Percentiles rank a stretch among this genome's conserved stretches.
Evolutionary conservation across 257 asterid genomes (phyloP).

Genomic region (Phtheirospermum japonicum): DNA sequence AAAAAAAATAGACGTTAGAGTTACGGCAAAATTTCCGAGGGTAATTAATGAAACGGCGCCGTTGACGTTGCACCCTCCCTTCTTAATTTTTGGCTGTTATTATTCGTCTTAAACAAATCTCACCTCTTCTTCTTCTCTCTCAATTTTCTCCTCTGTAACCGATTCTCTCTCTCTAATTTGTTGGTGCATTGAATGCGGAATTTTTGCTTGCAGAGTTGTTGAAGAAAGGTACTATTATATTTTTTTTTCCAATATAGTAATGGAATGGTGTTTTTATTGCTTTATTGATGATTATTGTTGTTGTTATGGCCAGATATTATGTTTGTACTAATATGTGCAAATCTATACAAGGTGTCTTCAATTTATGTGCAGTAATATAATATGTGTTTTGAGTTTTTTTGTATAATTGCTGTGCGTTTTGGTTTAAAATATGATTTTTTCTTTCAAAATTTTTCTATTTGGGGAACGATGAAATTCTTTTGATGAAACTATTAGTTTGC

Average conservation of each 20-base stretch:
- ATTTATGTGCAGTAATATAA: not conserved
- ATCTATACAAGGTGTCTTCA: not conserved
- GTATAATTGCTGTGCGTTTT: not conserved
- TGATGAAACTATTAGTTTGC: not conserved
- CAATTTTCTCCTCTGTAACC: conserved; percentile 29
- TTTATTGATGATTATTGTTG: conserved; percentile 10
- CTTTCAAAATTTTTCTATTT: too few relatives aligned
- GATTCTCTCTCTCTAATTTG: conserved; percentile 19
- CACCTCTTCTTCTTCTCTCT: conserved; percentile 26
- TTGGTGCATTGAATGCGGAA: conserved; percentile 28
- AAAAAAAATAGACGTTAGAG: conserved; percentile 40
- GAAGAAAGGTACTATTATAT: conserved; percentile 28
- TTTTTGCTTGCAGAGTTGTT: conserved; percentile 13
- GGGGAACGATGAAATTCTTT: not conserved
- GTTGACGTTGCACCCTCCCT: conserved; percentile 40
- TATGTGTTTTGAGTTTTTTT: not conserved
- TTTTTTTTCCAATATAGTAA: not conserved
- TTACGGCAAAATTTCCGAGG: conserved; percentile 45
- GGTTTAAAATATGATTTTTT: too few relatives aligned
- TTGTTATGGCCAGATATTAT: not conserved
- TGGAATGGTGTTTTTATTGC: conserved; percentile 12
- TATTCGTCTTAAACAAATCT: conserved; percentile 23
- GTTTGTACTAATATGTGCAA: not conserved
- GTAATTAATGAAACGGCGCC: conserved; percentile 31
- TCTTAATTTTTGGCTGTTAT: conserved; percentile 13